Conservation (phyloP, 208 protist species). For the Acanthamoeba royreba region DNA sequence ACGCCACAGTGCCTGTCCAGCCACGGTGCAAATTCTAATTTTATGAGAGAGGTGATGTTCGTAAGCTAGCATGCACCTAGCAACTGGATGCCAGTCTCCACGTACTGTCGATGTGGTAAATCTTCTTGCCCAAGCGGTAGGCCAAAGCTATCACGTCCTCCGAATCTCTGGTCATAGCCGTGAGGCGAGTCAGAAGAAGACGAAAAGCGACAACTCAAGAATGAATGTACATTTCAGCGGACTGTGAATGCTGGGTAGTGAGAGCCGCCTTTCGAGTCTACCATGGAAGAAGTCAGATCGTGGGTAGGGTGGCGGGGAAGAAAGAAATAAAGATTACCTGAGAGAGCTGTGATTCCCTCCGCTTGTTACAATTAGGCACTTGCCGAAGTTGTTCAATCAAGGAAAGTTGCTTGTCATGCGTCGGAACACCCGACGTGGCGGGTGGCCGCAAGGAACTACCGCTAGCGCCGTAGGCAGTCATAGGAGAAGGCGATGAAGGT, state of each 20-base stretch:
- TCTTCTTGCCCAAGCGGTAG: constrained; percentile 11
- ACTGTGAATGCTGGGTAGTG: too few relatives aligned
- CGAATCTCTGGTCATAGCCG: too few relatives aligned
- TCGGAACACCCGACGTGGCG: too few relatives aligned
- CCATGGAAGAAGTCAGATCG: too few relatives aligned
- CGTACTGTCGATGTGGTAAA: constrained; percentile 7
- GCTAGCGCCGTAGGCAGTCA: neutral
- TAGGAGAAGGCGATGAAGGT: neutral
- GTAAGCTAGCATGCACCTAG: too few relatives aligned
- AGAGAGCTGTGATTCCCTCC: neutral
- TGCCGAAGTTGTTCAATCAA: neutral
- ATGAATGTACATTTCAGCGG: too few relatives aligned
- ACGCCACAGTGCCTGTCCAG: neutral
- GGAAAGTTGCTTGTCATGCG: neutral
- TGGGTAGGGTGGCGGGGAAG: neutral
- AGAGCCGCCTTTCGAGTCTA: too few relatives aligned
- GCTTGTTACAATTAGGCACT: neutral
- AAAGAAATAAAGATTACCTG: neutral
- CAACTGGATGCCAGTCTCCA: too few relatives aligned
- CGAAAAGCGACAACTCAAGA: too few relatives aligned
- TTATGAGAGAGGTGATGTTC: too few relatives aligned
- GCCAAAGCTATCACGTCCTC: neutral
- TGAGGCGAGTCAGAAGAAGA: too few relatives aligned
- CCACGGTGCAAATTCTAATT: constrained; percentile 9
- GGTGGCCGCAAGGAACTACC: neutral